Conservation (phyloP, 495 filamentous ascomycete species). For the Pyrenula aspistea region DNA sequence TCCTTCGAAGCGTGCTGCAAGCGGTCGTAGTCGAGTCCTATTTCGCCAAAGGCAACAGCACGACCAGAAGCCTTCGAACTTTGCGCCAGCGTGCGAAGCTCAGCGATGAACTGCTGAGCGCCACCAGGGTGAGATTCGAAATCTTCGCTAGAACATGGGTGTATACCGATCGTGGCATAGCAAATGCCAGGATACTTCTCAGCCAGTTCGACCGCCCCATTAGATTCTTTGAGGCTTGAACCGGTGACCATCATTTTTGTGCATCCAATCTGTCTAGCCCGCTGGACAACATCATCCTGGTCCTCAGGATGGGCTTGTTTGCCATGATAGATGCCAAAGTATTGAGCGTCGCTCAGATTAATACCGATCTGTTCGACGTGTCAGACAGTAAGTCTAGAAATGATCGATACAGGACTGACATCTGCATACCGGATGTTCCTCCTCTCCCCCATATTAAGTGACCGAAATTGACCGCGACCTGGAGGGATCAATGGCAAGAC, state of each 20-base stretch:
- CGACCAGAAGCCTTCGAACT: constrained; percentile 33
- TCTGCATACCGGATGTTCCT: background rate
- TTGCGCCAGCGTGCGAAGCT: constrained; percentile 45
- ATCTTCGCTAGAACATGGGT: constrained; percentile 69
- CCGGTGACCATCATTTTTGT: constrained; percentile 87
- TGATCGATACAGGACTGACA: background rate
- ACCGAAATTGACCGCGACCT: background rate
- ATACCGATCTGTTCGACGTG: constrained; percentile 56
- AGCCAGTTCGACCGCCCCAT: constrained; percentile 61
- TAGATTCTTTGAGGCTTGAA: constrained; percentile 69
- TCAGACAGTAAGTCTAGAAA: background rate
- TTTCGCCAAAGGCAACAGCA: constrained; percentile 80
- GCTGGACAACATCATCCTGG: constrained; percentile 58
- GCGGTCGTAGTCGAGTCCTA: constrained; percentile 92
- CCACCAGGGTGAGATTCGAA: constrained; percentile 49
- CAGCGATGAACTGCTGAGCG: constrained; percentile 42
- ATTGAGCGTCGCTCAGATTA: constrained; percentile 85
- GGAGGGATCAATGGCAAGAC: background rate
- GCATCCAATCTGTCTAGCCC: constrained; percentile 67
- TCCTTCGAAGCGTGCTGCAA: constrained; percentile 65
- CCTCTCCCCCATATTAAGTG: background rate
- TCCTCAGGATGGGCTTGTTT: constrained; percentile 72
- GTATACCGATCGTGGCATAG: constrained; percentile 83
- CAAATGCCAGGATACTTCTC: constrained; percentile 63
- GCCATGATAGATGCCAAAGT: constrained; percentile 71